A percentile compares a stretch with the other conserved stretches of the same genome.
Evolutionary conservation across 371 early-diverging fungal species (phyloP).

Genomic region (Mortierella sp.): DNA sequence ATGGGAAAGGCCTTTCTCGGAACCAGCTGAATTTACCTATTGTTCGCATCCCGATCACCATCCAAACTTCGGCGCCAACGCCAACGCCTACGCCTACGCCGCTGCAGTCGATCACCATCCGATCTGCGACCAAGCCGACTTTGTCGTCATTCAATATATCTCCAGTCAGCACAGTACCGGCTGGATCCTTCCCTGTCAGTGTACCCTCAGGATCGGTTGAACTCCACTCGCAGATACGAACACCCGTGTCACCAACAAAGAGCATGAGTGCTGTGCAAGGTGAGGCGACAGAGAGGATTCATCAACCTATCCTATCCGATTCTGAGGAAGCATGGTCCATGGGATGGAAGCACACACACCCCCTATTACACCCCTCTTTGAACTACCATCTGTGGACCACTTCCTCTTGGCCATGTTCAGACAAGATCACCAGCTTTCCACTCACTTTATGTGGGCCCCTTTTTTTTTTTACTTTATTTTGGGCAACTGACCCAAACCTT

Average conservation of each 20-base stretch:
- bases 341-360: too few relatives aligned
- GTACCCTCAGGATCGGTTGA: background rate
- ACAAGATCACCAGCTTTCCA: slow-evolving; percentile 8
- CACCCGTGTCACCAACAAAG: slow-evolving; percentile 6
- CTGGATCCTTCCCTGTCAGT: background rate
- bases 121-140: background rate
- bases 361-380: too few relatives aligned
- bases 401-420: too few relatives aligned
- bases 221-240: background rate
- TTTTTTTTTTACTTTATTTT: slow-evolving; percentile 23
- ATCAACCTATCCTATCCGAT: too few relatives aligned
- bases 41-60: slow-evolving; percentile 22
- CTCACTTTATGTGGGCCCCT: slow-evolving; percentile 7
- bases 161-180: background rate
- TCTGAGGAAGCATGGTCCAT: too few relatives aligned
- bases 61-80: slow-evolving; percentile 9
- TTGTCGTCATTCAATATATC: background rate
- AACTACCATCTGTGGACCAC: too few relatives aligned
- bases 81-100: background rate
- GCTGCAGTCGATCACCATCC: background rate
- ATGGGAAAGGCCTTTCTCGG: slow-evolving; percentile 25
- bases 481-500: slow-evolving; percentile 48
- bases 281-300: background rate
- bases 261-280: background rate
- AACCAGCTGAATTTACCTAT: slow-evolving; percentile 39